phyloP scores from a whole-genome alignment of 2,329 filamentous ascomycete genomes.

The Colletotrichum karsti region DNA sequence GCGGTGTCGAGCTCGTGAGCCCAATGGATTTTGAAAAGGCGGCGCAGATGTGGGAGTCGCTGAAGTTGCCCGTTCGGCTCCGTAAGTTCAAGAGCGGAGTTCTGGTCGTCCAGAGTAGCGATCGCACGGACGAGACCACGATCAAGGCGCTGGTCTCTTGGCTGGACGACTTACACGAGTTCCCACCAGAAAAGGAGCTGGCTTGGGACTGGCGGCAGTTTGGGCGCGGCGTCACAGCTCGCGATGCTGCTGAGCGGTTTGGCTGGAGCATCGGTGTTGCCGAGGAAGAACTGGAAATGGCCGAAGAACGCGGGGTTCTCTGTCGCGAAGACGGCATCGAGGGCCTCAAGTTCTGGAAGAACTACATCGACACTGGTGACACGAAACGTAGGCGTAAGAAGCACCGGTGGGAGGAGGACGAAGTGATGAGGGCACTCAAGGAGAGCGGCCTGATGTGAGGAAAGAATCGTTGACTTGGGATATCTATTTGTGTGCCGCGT shows the following conservation, averaged over 20 bases:
- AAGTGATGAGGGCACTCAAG: constrained; percentile 51
- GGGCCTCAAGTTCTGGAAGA: constrained; percentile 93
- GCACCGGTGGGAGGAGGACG: constrained; percentile 45
- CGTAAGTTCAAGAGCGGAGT: constrained; percentile 92
- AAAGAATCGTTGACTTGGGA: constrained; percentile 2
- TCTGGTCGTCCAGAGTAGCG: constrained; percentile 89
- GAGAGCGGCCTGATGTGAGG: constrained; percentile 47
- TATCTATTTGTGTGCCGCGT: constrained; percentile 16
- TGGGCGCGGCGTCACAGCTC: constrained; percentile 87
- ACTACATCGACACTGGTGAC: constrained; percentile 65
- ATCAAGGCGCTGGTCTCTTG: constrained; percentile 79
- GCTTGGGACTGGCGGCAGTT: constrained; percentile 81
- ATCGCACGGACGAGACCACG: constrained; percentile 91
- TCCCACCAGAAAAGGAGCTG: constrained; percentile 70
- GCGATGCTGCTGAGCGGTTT: constrained; percentile 88
- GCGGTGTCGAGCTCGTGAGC: constrained; percentile 93
- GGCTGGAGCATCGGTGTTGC: constrained; percentile 98
- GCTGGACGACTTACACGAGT: constrained; percentile 77
- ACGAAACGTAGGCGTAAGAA: constrained; percentile 36
- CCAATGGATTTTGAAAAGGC: constrained; percentile 93
- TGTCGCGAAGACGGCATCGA: constrained; percentile 94
- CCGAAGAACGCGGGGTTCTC: constrained; percentile 86
- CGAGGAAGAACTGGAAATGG: constrained; percentile 95
- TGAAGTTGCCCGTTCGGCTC: constrained; percentile 86
- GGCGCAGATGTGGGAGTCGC: constrained; percentile 84